Evolutionary conservation across 1,284 basidiomycete species (phyloP), one percentile per base, ranked within the genome.

Genomic region (Irpex rosettiformis): DNA sequence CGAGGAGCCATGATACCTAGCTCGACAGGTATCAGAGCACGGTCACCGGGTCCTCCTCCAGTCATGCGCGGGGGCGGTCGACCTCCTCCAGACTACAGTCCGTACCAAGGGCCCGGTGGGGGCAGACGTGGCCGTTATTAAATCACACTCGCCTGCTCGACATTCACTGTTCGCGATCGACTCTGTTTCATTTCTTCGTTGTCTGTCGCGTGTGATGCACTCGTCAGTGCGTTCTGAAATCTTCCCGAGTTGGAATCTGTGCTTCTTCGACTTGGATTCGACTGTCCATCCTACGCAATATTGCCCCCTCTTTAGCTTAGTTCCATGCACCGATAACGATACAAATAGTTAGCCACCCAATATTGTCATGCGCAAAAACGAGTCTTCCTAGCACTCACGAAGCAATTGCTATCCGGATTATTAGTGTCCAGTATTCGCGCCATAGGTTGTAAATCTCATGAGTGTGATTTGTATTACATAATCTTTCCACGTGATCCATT

Each of bases 1-100:
- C 79, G 84, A 49, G 88, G 83, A 67, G 88, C 89, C 52, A 83
- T 88, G 21, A 89, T 93, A 56, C 89, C 91, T 3, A 86, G 83
- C 58, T 78, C 70, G 18, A 77, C 68, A n/a, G 58, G 75, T 33
- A 67, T 70, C 30, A 73, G 76, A 58, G 66, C 74, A 3, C 74
- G 79, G 61, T 78, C 75, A 4, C 82, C 84, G 25, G 78, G 81
- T 24, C 74, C 82, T 4, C 78, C 80, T 40, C 21, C 21, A 51
- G 48, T 16, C 13, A 51, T 27, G 3, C 76, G 79, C 25, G 75
- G 79, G 64, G 73, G 67, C 57, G 76, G 74, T 27, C 71, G 78
- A 45, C 77, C 77, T 4, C 77, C 77, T 18, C 76, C 77, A 11
- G 77, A 78, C 64, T 79, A 78, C 57, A 73, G 75, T 18, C 77